Conservation (phyloP, 176 grass and related monocot genomes). For the Alloteropsis semialata region DNA sequence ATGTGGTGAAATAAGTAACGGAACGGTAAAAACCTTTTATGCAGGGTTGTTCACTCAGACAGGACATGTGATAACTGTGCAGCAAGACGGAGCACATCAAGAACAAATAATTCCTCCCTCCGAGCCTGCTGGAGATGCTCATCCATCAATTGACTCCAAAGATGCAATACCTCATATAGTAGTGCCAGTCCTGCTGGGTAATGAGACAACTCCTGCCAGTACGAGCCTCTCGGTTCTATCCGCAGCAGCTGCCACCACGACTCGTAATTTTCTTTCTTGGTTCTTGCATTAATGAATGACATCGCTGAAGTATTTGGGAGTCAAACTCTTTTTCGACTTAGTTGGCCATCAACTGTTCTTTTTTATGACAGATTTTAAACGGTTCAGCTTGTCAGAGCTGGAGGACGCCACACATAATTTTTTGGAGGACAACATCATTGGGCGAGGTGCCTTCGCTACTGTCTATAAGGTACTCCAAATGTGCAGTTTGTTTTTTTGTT, state of each 20-base stretch:
- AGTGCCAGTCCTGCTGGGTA: not conserved
- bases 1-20: too few relatives aligned
- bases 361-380: not conserved
- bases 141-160: not conserved
- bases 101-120: too few relatives aligned
- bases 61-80: too few relatives aligned
- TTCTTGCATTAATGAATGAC: not conserved
- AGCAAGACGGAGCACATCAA: too few relatives aligned
- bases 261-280: slow-evolving; percentile 41
- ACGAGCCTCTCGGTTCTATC: slow-evolving; percentile 53
- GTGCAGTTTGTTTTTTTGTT: too few relatives aligned
- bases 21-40: too few relatives aligned
- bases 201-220: not conserved
- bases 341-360: not conserved
- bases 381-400: not conserved
- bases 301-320: not conserved
- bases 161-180: not conserved
- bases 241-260: slow-evolving; percentile 49
- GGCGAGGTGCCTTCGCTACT: not conserved
- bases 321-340: not conserved
- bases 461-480: not conserved
- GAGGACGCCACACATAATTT: not conserved
- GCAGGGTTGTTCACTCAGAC: too few relatives aligned
- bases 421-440: not conserved
- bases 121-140: too few relatives aligned